Percentiles rank a stretch among this genome's conserved stretches.
Conservation (phyloP, 257 asterid species). For the Nicotiana tabacum region DNA sequence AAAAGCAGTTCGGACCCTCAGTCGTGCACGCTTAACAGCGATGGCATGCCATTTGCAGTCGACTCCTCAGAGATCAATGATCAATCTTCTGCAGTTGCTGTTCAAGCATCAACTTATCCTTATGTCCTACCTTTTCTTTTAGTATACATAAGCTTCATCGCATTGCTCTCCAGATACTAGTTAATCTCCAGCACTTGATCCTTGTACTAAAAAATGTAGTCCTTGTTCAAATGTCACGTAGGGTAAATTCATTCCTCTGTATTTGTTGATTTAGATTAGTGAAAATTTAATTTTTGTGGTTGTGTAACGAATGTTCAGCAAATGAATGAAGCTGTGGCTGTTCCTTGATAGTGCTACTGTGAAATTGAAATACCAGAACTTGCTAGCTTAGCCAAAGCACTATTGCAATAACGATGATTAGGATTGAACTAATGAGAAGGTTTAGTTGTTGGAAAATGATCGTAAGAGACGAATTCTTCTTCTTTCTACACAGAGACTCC, state of each 20-base stretch:
- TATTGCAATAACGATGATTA: background rate
- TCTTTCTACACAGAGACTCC: too few relatives aligned
- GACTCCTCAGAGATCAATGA: constrained; percentile 70
- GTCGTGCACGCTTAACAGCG: constrained; percentile 65
- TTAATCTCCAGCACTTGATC: constrained; percentile 18
- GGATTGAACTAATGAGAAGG: background rate
- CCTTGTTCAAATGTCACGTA: constrained; percentile 3
- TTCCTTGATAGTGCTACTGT: background rate
- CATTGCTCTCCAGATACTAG: constrained; percentile 22
- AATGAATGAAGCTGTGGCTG: constrained; percentile 5
- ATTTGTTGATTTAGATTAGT: constrained; percentile 14
- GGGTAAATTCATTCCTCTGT: constrained; percentile 16
- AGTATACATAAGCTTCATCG: constrained; percentile 23
- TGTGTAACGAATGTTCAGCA: background rate
- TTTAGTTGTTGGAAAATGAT: background rate
- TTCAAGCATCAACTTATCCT: constrained; percentile 20
- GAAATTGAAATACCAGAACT: background rate
- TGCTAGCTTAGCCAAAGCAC: background rate
- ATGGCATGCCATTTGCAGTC: constrained; percentile 90
- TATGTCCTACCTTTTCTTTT: constrained; percentile 29
- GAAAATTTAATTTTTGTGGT: background rate
- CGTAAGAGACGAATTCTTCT: too few relatives aligned
- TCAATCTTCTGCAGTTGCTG: constrained; percentile 42
- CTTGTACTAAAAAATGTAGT: constrained; percentile 14
- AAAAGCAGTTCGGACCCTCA: constrained; percentile 38